Conservation (phyloP, 2,329 filamentous ascomycete genomes). For the Grosmannia huntii region DNA sequence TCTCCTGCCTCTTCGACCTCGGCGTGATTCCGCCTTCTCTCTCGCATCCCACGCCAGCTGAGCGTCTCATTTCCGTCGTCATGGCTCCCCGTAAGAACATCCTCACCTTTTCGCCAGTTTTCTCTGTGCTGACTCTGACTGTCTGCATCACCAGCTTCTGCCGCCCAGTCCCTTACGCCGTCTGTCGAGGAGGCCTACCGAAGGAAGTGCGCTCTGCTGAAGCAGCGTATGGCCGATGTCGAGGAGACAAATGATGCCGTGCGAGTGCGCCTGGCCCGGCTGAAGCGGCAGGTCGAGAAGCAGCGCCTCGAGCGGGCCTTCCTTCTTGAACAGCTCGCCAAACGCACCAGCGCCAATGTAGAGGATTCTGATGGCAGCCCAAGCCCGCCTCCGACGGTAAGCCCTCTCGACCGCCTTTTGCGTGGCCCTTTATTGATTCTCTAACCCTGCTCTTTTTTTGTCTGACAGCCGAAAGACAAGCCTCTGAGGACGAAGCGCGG, state of each 20-base stretch:
- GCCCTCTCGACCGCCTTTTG: slow-evolving; percentile 8
- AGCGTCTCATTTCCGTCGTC: not conserved
- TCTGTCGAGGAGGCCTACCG: slow-evolving; percentile 94
- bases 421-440: not conserved
- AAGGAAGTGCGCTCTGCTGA: slow-evolving; percentile 89
- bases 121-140: not conserved
- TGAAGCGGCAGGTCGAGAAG: slow-evolving; percentile 81
- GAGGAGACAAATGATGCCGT: slow-evolving; percentile 83
- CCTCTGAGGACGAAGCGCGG: slow-evolving; percentile 62
- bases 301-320: slow-evolving; percentile 76
- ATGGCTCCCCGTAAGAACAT: not conserved
- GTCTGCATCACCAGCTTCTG: not conserved
- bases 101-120: not conserved
- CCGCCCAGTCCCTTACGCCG: slow-evolving; percentile 47
- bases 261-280: slow-evolving; percentile 62
- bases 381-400: slow-evolving; percentile 66
- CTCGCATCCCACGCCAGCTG: not conserved
- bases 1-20: not conserved
- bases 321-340: slow-evolving; percentile 58
- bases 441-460: not conserved
- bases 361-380: slow-evolving; percentile 70
- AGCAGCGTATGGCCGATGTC: slow-evolving; percentile 81
- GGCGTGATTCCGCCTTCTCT: not conserved
- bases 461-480: slow-evolving; percentile 58
- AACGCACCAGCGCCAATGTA: slow-evolving; percentile 60